Evolutionary conservation across 768 basidiomycete genomes (phyloP), one percentile per base, ranked within the genome.

Genomic region (Termitomyces sp.): DNA sequence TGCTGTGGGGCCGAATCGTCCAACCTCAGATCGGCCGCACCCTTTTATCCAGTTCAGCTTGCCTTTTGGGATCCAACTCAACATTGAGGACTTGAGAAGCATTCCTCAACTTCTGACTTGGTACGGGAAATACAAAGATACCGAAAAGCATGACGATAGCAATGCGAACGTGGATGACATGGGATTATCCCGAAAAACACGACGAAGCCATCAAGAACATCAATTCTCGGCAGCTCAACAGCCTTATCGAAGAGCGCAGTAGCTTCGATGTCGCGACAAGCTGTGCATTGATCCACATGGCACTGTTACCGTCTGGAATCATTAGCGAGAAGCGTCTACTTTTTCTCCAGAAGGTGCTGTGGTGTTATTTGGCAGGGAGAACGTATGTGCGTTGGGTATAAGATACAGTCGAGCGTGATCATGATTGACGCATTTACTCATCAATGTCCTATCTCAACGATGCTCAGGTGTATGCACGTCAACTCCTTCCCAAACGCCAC

Each of bases 401-500:
- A 16, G 9, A 38, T n/a, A 7, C 13, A 54, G 38, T 24, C 2
- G 35, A 24, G 16, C 3, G 38, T 28, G 15, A 15, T 52, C 35
- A 18, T 24, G 16, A 39, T 39, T 12, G 4, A 28, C 1, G 4
- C 0, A 18, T 39, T 6, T 22, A 18, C 39, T n/a, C 40, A 6
- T 18, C 22, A 24, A 65, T 65, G 64, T 56, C 61, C 22, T 44
- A 32, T 32, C 58, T 59, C 40, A 58, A 33, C 38, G 64, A 65
- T 28, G 62, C 62, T 2, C 62, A 65, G 57, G 48, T 60, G 9
- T 65, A 67, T 48, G 64, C 64, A 13, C 58, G 40, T 13, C 59
- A 62, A 32, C 62, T 65, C 16, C 60, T 67, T 22, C 32, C 55
- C 32, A 64, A 68, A 45, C 67, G 69, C 39, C 68, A 71, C 7